Evolutionary conservation across 1,139 yeast genomes (phyloP), one percentile per base, ranked within the genome.

Genomic region (Kurtzmaniella quercitrusa): DNA sequence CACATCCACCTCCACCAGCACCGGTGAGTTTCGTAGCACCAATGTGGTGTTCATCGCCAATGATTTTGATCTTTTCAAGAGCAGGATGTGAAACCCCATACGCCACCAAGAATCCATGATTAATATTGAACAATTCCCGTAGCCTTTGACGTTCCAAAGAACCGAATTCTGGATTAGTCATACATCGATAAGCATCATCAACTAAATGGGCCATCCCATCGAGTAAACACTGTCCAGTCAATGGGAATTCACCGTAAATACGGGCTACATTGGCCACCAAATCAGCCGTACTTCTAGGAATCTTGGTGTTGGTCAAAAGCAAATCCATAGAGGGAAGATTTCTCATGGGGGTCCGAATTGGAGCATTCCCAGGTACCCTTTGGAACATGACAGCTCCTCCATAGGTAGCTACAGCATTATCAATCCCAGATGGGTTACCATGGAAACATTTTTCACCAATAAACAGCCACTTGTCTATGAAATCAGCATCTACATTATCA

Each of bases 1-100:
- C 96, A 68, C 99, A 93, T 1, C 99, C 99, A 39, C 99, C 99
- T 16, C 98, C 98, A 21, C 99, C 99, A 0, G 98, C 98, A 38
- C 99, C 99, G 0, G 98, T 93, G 48, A 93, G 74, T 62, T 93
- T 93, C 1, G 99, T 91, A 47, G 87, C 82, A 6, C 99, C 99
- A 31, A 93, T 65, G 1, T 68, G 59, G 45, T 79, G 58, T 39
- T 70, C 73, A 55, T 85, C 91, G 19, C 87, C 77, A 16, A 81
- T 68, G 19, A 78, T 66, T 53, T 81, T 83, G 40, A 91, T 79
- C 43, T 73, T 70, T 59, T 93, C 98, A 47, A 93, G 70, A 16
- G 85, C 74, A 3, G 97, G 95, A 61, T 94, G 98, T 12, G 95
- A 85, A 7, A 94, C 99, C 2, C 97, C 96, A 16, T 93, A 65